Evolutionary conservation across 805 yeast species (phyloP), one percentile per base, ranked within the genome.

Genomic region (Monosporozyma servazzii): DNA sequence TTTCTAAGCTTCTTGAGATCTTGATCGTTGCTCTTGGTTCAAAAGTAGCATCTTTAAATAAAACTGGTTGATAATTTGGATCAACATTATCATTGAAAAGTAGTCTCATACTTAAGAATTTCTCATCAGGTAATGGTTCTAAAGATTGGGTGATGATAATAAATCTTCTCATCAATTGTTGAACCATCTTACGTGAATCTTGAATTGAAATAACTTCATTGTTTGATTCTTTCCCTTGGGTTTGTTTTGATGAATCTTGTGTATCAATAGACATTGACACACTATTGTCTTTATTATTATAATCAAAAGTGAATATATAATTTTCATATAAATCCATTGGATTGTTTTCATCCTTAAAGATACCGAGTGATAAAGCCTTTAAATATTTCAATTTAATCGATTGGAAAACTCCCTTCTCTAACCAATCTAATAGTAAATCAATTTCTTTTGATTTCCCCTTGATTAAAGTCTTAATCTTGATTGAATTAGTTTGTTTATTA

Each of bases 81-180:
- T 82, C 81, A 37, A 78, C 73, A 3, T 47, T 51, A 3, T 77
- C 78, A 53, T 77, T 78, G 56, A 74, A 79, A 53, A 77, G 48
- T 48, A 81, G 62, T 52, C 79, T 70, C 72, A 80, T 71, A 0
- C 77, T 68, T 39, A 80, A 58, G 48, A 57, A 76, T 50, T 79
- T 73, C 41, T 73, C 68, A 1, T 65, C 62, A 1, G 84, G 84
- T 25, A 79, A 58, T 1, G 77, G 74, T 17, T 77, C 75, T n/a
- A 80, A 64, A 0, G 75, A 67, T 59, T 81, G 86, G 0, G 84
- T 78, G 4, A 75, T 61, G 1, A 78, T 67, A 20, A 81, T 76
- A 48, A 81, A 73, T 49, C 78, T 66, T 58, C 73, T 73, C 70
- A 81, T 72, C 46, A 80, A 56, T 48, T 72, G 75, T 53, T 77